A percentile compares a stretch with the other conserved stretches of the same genome.
These are phyloP conservation scores for Ustulina deusta DNA, from an alignment of 2,329 filamentous ascomycete species.

Conservation along the genomic window DNA sequence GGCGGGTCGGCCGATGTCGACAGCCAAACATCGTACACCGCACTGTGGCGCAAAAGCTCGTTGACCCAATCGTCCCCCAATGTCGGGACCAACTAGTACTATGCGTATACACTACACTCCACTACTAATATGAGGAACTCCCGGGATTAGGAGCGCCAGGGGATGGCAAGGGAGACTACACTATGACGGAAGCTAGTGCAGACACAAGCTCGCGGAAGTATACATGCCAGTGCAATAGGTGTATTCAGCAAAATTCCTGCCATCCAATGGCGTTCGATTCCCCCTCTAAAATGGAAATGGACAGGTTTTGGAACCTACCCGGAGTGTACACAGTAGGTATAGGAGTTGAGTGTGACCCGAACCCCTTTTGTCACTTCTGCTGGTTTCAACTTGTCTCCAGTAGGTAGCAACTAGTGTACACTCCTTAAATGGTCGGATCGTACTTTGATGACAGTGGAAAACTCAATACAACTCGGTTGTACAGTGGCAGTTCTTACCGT, in stretches of 20 bases:
- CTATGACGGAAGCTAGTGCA: neutral
- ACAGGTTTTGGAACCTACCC: too few relatives aligned
- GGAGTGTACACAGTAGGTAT: too few relatives aligned
- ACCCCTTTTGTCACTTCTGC: too few relatives aligned
- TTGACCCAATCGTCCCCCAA: conserved; percentile 28
- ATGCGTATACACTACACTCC: neutral
- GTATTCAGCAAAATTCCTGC: neutral
- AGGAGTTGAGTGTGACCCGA: too few relatives aligned
- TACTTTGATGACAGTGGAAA: too few relatives aligned
- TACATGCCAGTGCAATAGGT: too few relatives aligned
- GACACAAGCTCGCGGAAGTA: conserved; percentile 1
- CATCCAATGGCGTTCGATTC: conserved; percentile 1
- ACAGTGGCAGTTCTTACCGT: too few relatives aligned
- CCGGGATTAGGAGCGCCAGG: neutral
- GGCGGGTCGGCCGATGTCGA: conserved; percentile 14
- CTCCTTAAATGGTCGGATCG: too few relatives aligned
- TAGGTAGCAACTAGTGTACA: too few relatives aligned
- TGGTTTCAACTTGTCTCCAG: too few relatives aligned
- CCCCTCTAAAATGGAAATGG: too few relatives aligned
- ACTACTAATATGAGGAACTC: conserved; percentile 4
- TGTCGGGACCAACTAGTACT: conserved; percentile 26
- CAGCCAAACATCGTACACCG: conserved; percentile 16
- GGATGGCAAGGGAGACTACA: neutral
- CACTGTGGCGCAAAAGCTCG: neutral
- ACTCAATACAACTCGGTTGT: too few relatives aligned